Evolutionary conservation across 306 rosid species (phyloP).

Genomic region (Cucumis melo): DNA sequence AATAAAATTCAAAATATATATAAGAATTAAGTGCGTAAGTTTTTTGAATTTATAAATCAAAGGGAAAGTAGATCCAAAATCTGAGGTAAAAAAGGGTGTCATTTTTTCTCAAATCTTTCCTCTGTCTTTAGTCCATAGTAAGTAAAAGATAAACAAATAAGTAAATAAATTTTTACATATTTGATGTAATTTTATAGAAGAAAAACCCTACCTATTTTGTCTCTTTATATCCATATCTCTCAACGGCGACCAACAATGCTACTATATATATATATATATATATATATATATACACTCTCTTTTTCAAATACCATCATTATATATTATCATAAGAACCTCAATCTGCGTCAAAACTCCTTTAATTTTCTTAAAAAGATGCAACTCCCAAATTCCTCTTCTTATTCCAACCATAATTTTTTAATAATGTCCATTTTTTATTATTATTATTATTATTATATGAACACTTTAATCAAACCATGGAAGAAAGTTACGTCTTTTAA

Average conservation of each 20-base stretch:
- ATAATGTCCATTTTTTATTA: background rate
- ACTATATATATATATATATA: too few relatives aligned
- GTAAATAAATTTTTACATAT: too few relatives aligned
- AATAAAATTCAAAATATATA: too few relatives aligned
- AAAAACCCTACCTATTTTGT: background rate
- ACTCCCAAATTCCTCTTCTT: background rate
- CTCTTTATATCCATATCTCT: background rate
- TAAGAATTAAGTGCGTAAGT: too few relatives aligned
- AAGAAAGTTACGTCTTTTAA: background rate
- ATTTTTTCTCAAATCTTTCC: background rate
- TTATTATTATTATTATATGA: background rate
- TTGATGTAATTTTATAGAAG: background rate
- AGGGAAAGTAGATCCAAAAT: too few relatives aligned
- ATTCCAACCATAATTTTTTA: background rate
- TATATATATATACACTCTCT: background rate
- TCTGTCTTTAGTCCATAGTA: background rate
- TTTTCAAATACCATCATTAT: background rate
- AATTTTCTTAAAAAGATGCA: background rate
- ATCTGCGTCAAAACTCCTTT: background rate
- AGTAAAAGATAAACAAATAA: too few relatives aligned
- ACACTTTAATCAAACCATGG: background rate
- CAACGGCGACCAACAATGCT: background rate
- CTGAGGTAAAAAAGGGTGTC: too few relatives aligned
- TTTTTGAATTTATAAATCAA: too few relatives aligned
- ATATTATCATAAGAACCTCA: background rate